Evolutionary conservation across 2,329 filamentous ascomycete species (phyloP), one percentile per base, ranked within the genome.

Genomic region (Gliomastix tumulicola): DNA sequence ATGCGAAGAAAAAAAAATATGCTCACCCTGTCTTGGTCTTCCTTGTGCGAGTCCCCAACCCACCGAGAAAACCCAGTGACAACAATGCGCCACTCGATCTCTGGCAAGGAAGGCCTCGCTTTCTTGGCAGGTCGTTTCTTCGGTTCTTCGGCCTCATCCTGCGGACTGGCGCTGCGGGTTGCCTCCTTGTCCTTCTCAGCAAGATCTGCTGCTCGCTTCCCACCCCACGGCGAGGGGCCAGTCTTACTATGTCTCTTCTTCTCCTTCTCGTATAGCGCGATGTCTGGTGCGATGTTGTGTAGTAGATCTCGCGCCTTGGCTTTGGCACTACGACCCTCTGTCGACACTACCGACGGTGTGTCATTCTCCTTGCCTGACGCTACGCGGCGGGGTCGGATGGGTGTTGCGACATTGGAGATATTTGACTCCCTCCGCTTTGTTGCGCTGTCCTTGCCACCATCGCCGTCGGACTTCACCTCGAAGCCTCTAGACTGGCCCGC

Each of bases 251-350:
- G 59, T 16, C 92, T 79, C 64, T 94, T 96, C 66, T 77, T 88
- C 62, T 98, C 92, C 55, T 92, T 95, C 53, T 97, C 84, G 51
- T 92, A 98, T 21, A 94, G 66, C 3, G 82, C 83, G 51, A 97
- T 88, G 53, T 98, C 92, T 1, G 82, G 76, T 1, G 86, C 88
- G 39, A 90, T 68, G 23, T 77, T 74, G 37, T 92, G 86, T 7
- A 97, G 64, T 44, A 77, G 80, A 22, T 80, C 76, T n/a, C 83
- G 65, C 11, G 92, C 92, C 51, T 84, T 83, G 28, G 84, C 80
- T 56, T 97, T 98, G 12, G 92, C 90, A 49, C 87, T 92, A 38
- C 92, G 82, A 45, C 85, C 86, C 19, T 82, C 80, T 3, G 80
- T 84, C 4, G 82, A 75, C 25, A 65, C 47, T 2, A 64, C 71